A percentile compares a stretch with the other conserved stretches of the same genome.
These are phyloP conservation scores for Thuja plicata DNA, from an alignment of 83 land plant species.

Conservation along the genomic window DNA sequence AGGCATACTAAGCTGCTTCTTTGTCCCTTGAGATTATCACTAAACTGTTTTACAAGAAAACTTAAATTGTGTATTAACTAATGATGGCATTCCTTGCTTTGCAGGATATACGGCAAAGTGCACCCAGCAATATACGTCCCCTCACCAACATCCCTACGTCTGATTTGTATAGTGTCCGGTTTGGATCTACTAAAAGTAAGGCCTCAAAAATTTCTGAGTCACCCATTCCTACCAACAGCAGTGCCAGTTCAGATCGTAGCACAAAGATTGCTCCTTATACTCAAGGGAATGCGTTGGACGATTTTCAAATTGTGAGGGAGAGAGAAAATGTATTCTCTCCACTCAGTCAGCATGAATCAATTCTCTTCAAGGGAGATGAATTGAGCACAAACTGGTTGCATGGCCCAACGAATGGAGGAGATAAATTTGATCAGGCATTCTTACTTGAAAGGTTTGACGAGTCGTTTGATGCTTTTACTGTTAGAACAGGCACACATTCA, in stretches of 20 bases:
- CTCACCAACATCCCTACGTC: conserved; percentile 56
- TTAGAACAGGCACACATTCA: too few relatives aligned
- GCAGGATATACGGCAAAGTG: conserved; percentile 65
- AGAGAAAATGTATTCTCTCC: conserved; percentile 22
- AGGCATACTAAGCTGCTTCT: too few relatives aligned
- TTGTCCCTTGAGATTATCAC: too few relatives aligned
- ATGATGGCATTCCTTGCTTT: neutral
- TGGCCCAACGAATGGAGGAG: conserved; percentile 13
- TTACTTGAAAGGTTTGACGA: too few relatives aligned
- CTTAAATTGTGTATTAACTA: too few relatives aligned
- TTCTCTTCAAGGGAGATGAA: conserved; percentile 7
- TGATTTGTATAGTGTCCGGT: conserved; percentile 73
- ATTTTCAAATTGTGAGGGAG: conserved; percentile 38
- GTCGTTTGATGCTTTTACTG: too few relatives aligned
- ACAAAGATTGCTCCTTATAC: conserved; percentile 38
- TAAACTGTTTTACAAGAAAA: too few relatives aligned
- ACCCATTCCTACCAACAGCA: conserved; percentile 80
- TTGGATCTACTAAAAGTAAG: conserved; percentile 49
- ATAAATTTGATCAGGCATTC: neutral
- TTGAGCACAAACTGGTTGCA: conserved; percentile 65
- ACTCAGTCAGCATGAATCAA: conserved; percentile 5
- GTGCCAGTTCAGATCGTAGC: conserved; percentile 69
- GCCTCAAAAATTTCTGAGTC: conserved; percentile 61
- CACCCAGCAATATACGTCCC: conserved; percentile 41
- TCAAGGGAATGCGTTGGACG: conserved; percentile 44